Percentiles rank a stretch among this genome's conserved stretches.
Evolutionary conservation across 305 asterid genomes (phyloP).

Genomic region (Petunia hybrid): DNA sequence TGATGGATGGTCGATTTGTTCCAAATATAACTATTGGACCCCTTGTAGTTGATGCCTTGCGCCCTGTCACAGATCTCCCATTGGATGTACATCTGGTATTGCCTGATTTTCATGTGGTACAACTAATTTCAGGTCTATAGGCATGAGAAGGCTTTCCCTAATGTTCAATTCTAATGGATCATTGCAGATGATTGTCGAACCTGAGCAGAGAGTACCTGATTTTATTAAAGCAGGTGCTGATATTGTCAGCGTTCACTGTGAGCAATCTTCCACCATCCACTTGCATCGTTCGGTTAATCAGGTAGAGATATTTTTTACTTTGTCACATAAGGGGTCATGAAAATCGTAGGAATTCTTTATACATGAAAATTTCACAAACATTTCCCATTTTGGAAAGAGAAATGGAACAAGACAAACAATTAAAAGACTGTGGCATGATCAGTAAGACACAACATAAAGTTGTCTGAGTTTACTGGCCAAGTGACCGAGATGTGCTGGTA

Average conservation of each 20-base stretch:
- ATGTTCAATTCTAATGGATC: constrained; percentile 41
- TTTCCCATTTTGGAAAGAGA: no score
- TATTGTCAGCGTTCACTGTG: constrained; percentile 96
- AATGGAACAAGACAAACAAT: no score
- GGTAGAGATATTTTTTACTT: constrained; percentile 55
- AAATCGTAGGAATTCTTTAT: background rate
- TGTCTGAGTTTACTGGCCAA: no score
- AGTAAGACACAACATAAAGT: no score
- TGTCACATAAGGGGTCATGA: constrained; percentile 20
- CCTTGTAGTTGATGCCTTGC: constrained; percentile 86
- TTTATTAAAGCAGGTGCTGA: constrained; percentile 99
- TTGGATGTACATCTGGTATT: constrained; percentile 98
- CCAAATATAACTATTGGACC: constrained; percentile 99
- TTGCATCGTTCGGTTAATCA: constrained; percentile 91
- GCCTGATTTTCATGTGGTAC: constrained; percentile 33
- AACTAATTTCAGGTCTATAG: constrained; percentile 29
- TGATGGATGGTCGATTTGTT: constrained; percentile 98
- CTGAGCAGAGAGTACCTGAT: constrained; percentile 95
- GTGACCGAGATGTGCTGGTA: no score
- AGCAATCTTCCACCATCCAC: constrained; percentile 97
- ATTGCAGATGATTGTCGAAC: constrained; percentile 99
- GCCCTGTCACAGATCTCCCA: constrained; percentile 97
- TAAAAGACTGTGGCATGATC: no score
- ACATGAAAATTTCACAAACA: no score
- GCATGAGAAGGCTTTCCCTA: constrained; percentile 39